These are phyloP conservation scores for Amanita brunnescens DNA, from an alignment of 768 basidiomycete genomes.

Conservation along the genomic window DNA sequence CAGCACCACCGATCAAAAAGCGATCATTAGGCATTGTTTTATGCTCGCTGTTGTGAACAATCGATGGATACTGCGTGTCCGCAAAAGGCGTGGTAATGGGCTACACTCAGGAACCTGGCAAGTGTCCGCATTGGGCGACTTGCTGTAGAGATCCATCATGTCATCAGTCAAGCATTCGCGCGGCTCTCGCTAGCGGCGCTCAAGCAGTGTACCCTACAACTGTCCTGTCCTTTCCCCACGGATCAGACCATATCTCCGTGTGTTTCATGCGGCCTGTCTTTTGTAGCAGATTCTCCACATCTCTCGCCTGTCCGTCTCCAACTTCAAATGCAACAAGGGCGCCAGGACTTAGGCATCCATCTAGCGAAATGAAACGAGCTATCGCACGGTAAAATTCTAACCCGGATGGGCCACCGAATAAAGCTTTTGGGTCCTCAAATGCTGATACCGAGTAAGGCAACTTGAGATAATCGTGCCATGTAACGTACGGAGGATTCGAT, in stretches of 20 bases:
- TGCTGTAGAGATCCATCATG: neutral
- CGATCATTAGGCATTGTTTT: neutral
- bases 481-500: constrained; percentile 84
- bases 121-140: neutral
- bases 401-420: constrained; percentile 62
- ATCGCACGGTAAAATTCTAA: constrained; percentile 69
- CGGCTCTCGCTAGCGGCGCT: neutral
- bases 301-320: constrained; percentile 60
- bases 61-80: neutral
- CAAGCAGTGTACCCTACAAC: constrained; percentile 22
- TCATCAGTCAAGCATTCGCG: neutral
- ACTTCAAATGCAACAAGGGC: constrained; percentile 73
- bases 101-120: neutral
- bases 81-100: neutral
- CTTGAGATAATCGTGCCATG: constrained; percentile 49
- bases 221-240: constrained; percentile 68
- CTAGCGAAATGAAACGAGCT: constrained; percentile 43
- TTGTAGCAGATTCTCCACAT: constrained; percentile 51
- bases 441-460: constrained; percentile 63
- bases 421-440: constrained; percentile 76
- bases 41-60: neutral
- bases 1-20: neutral
- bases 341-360: constrained; percentile 41
- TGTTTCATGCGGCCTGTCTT: constrained; percentile 33
- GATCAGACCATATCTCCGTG: constrained; percentile 71